These are phyloP conservation scores for Entomortierella chlamydospora DNA, from an alignment of 192 early-diverging fungal genomes.

Conservation along the genomic window DNA sequence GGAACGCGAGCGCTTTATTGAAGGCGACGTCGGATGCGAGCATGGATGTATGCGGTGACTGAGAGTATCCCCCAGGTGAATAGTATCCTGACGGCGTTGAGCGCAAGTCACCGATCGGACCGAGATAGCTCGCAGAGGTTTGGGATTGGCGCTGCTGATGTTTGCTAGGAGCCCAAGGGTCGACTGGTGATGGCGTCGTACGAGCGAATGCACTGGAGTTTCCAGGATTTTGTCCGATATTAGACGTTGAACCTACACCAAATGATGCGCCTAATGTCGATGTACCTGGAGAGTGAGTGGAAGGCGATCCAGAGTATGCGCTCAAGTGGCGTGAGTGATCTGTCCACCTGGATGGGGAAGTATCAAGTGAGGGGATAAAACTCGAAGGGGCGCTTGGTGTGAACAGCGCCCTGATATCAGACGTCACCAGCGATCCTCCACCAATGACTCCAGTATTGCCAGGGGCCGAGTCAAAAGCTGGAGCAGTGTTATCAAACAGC, in stretches of 20 bases:
- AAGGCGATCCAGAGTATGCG: conserved; percentile 16
- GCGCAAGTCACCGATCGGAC: conserved; percentile 36
- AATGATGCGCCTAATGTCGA: conserved; percentile 1
- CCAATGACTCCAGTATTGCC: neutral
- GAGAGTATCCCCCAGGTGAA: conserved; percentile 18
- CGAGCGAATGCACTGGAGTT: conserved; percentile 11
- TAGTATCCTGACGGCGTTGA: conserved; percentile 27
- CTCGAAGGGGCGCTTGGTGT: neutral
- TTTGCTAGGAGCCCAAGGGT: conserved; percentile 32
- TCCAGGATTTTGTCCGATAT: conserved; percentile 9
- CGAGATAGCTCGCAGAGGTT: conserved; percentile 9
- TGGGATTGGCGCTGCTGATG: conserved; percentile 23
- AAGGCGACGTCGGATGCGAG: conserved; percentile 11
- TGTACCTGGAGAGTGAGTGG: neutral
- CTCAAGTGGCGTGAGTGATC: conserved; percentile 29
- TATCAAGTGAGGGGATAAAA: conserved; percentile 17
- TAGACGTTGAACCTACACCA: conserved; percentile 8
- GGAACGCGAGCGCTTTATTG: conserved; percentile 31
- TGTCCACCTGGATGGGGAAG: conserved; percentile 36
- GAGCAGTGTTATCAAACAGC: conserved; percentile 22
- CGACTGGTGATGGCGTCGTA: conserved; percentile 16
- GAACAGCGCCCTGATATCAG: conserved; percentile 34
- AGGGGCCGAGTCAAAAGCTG: conserved; percentile 4
- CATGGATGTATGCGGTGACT: conserved; percentile 15
- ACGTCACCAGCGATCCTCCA: neutral